Conservation (phyloP, 139 green algal species). For the Chlorella ohadii region DNA sequence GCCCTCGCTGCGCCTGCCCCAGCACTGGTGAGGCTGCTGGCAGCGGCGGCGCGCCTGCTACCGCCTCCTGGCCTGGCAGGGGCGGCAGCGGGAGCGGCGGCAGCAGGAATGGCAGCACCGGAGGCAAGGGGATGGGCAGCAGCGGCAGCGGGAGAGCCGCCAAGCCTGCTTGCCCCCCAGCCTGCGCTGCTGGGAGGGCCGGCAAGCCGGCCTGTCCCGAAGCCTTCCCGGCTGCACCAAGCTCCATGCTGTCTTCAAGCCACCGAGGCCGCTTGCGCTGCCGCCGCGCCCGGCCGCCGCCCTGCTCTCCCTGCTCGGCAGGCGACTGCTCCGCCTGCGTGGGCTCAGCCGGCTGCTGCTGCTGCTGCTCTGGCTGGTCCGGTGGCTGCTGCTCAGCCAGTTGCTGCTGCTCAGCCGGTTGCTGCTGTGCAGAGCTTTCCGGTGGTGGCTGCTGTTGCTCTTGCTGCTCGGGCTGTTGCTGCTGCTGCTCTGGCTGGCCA, state of each 20-base stretch:
- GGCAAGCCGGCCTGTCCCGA: background rate
- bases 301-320: conserved; percentile 1
- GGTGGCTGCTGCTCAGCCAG: too few relatives aligned
- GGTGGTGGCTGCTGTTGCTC: too few relatives aligned
- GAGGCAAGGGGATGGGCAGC: background rate
- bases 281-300: background rate
- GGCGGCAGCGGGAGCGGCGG: background rate
- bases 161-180: background rate
- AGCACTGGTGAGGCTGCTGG: background rate
- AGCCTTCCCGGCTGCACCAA: background rate
- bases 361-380: background rate
- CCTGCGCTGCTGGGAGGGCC: background rate
- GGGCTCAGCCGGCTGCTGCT: background rate
- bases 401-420: background rate
- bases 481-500: background rate
- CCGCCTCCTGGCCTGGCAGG: background rate
- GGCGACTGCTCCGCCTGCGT: background rate
- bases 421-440: too few relatives aligned
- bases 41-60: background rate
- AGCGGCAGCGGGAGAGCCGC: background rate
- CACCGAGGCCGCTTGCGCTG: conserved; percentile 4
- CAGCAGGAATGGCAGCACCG: too few relatives aligned
- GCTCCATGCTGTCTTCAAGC: background rate
- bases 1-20: background rate
- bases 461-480: background rate